Conservation (phyloP, 2,329 filamentous ascomycete species). For the Aspergillus aculeatus region DNA sequence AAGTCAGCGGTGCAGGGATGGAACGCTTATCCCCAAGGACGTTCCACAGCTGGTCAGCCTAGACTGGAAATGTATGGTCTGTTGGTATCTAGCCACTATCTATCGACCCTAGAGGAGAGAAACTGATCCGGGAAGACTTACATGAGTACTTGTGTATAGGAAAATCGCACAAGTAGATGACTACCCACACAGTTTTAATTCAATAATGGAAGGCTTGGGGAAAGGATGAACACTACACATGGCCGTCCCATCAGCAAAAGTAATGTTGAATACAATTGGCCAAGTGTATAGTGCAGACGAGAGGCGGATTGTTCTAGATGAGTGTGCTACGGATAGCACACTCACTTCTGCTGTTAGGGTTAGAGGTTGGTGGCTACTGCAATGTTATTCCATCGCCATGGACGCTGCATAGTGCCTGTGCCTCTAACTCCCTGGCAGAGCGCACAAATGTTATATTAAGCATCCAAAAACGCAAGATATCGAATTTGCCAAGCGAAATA, state of each 20-base stretch:
- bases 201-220: too few relatives aligned
- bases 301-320: background rate
- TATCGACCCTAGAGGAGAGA: background rate
- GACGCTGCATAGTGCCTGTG: background rate
- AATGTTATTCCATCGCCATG: background rate
- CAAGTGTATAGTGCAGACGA: background rate
- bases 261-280: background rate
- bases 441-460: background rate
- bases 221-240: too few relatives aligned
- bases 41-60: conserved; percentile 16
- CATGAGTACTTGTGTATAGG: background rate
- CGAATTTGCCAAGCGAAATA: background rate
- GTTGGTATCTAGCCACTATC: background rate
- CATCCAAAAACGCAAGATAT: background rate
- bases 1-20: conserved; percentile 22
- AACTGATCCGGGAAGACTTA: background rate
- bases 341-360: background rate
- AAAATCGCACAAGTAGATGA: too few relatives aligned
- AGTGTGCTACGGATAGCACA: too few relatives aligned
- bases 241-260: background rate
- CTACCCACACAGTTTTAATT: too few relatives aligned
- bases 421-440: background rate
- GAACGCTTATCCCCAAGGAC: conserved; percentile 30
- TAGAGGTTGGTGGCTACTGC: background rate
- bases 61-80: conserved; percentile 3